A percentile compares a stretch with the other conserved stretches of the same genome.
Evolutionary conservation across 2,329 filamentous ascomycete species (phyloP).

Genomic region (Tolypocladium nubicola): DNA sequence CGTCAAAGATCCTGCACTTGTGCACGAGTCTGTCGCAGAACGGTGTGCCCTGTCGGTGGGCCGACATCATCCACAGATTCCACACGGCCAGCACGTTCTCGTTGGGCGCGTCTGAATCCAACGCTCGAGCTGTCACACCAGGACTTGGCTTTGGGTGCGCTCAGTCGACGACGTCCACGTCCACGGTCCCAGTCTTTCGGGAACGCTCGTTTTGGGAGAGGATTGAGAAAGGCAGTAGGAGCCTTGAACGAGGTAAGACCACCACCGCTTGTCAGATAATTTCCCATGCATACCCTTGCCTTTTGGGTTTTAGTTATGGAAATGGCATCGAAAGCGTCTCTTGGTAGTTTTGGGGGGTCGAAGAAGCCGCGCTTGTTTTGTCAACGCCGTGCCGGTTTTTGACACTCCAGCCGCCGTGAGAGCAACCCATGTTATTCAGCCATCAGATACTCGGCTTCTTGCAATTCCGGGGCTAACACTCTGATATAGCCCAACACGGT

Average conservation of each 20-base stretch:
- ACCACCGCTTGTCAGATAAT: neutral
- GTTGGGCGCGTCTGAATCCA: neutral
- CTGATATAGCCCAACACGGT: neutral
- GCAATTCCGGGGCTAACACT: neutral
- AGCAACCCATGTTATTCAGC: neutral
- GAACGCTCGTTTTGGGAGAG: neutral
- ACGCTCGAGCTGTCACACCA: neutral
- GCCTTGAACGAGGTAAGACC: neutral
- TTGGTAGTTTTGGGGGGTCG: neutral
- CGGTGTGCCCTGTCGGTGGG: neutral
- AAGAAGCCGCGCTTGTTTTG: neutral
- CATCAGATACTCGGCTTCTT: neutral
- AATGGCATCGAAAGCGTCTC: neutral
- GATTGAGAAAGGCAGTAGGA: neutral
- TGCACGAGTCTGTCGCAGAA: slow-evolving; percentile 4
- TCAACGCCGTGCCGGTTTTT: too few relatives aligned
- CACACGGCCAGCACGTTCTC: neutral
- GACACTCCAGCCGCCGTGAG: neutral
- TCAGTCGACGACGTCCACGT: neutral
- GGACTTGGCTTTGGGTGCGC: neutral
- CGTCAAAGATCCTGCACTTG: slow-evolving; percentile 20
- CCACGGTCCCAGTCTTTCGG: neutral
- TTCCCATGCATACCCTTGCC: neutral
- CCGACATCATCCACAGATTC: neutral
- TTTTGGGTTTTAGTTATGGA: neutral